A percentile compares a stretch with the other conserved stretches of the same genome.
These are phyloP conservation scores for Fusarium euwallaceae DNA, from an alignment of 2,329 filamentous ascomycete species.

Conservation along the genomic window DNA sequence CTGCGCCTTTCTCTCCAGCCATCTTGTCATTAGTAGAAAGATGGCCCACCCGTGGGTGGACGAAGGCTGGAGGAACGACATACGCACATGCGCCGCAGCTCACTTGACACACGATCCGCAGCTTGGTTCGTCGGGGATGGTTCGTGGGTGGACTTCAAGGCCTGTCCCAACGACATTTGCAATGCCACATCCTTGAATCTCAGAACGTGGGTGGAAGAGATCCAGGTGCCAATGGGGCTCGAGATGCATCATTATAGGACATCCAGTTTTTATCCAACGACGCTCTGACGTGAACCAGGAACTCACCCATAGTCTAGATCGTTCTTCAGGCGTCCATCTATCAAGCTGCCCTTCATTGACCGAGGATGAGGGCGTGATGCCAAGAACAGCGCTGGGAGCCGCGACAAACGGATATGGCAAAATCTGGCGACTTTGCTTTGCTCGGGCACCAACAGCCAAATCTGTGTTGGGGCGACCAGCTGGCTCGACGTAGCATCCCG, in stretches of 20 bases:
- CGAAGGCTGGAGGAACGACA: constrained; percentile 41
- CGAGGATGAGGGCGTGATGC: constrained; percentile 15
- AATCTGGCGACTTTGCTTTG: constrained; percentile 28
- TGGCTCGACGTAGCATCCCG: constrained; percentile 10
- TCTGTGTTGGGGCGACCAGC: constrained; percentile 8
- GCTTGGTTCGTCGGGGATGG: constrained; percentile 38
- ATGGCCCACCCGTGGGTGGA: constrained; percentile 37
- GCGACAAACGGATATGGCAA: constrained; percentile 6
- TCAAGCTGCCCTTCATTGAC: constrained; percentile 2
- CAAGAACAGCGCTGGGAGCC: constrained; percentile 13
- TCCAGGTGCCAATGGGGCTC: constrained; percentile 25
- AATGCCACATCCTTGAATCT: constrained; percentile 44
- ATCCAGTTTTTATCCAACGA: constrained; percentile 4
- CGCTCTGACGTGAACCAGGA: constrained; percentile 1
- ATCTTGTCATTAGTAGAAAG: constrained; percentile 22
- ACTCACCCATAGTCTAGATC: neutral
- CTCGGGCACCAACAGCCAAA: constrained; percentile 39
- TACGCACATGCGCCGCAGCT: constrained; percentile 49
- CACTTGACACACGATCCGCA: constrained; percentile 48
- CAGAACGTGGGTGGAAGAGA: constrained; percentile 38
- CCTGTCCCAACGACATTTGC: constrained; percentile 39
- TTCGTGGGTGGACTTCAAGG: constrained; percentile 38
- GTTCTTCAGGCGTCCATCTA: neutral
- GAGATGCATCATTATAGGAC: constrained; percentile 21
- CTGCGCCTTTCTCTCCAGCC: constrained; percentile 15